These are phyloP conservation scores for Hemisphaericaspora xylofermentans DNA, from an alignment of 1,139 yeast species.

Conservation along the genomic window DNA sequence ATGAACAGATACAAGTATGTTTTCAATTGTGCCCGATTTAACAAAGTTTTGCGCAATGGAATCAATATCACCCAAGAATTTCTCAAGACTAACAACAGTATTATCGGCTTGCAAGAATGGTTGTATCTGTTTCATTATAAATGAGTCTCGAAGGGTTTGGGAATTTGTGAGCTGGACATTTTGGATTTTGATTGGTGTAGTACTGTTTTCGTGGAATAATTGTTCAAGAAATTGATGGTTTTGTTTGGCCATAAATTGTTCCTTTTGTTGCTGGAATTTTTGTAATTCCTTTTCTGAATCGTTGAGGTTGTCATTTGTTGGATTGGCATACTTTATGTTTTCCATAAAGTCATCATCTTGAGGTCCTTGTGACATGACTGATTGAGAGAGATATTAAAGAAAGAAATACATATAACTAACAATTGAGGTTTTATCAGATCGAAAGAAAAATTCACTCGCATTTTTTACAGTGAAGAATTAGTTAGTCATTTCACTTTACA, in stretches of 20 bases:
- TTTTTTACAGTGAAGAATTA: no score
- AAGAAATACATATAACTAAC: no score
- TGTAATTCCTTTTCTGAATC: conserved; percentile 34
- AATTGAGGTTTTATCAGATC: no score
- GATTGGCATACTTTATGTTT: conserved; percentile 10
- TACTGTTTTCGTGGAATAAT: conserved; percentile 40
- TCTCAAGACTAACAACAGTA: conserved; percentile 29
- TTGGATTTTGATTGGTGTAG: conserved; percentile 44
- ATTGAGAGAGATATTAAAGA: not conserved
- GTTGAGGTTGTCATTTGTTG: conserved; percentile 13
- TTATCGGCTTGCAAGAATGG: conserved; percentile 45
- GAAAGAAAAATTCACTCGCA: no score
- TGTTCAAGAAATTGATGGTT: conserved; percentile 40
- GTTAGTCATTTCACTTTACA: no score
- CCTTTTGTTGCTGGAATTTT: conserved; percentile 29
- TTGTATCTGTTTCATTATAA: conserved; percentile 52
- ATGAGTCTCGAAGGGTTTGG: conserved; percentile 48
- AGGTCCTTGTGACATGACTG: conserved; percentile 15
- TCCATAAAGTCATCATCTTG: conserved; percentile 19
- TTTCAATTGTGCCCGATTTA: conserved; percentile 45
- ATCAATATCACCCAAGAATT: conserved; percentile 43
- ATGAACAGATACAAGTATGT: conserved; percentile 40
- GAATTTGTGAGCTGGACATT: conserved; percentile 58
- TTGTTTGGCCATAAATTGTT: conserved; percentile 37
- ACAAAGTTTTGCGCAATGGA: conserved; percentile 40